A percentile compares a stretch with the other conserved stretches of the same genome.
phyloP scores from a whole-genome alignment of 2,329 filamentous ascomycete species.

The Paecilomyces niveus region DNA sequence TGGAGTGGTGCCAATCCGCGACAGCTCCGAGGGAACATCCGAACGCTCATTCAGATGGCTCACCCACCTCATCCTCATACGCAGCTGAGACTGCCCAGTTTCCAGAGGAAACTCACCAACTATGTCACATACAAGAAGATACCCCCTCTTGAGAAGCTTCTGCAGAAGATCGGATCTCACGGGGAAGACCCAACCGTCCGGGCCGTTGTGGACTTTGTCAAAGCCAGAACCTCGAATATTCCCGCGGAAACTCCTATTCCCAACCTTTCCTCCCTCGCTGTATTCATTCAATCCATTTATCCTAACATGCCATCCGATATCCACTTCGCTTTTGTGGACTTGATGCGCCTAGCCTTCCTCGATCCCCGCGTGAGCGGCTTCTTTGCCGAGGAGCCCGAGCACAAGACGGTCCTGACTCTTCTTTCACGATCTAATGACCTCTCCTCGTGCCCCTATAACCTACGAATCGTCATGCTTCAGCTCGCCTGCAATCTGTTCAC shows the following conservation, averaged over 20 bases:
- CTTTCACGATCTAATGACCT: slow-evolving; percentile 47
- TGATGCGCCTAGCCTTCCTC: slow-evolving; percentile 68
- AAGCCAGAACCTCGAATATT: slow-evolving; percentile 50
- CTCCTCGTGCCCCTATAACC: slow-evolving; percentile 63
- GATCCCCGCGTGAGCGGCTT: slow-evolving; percentile 75
- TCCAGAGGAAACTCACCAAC: slow-evolving; percentile 57
- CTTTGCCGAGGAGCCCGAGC: slow-evolving; percentile 67
- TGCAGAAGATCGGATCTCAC: slow-evolving; percentile 64
- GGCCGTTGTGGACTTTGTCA: slow-evolving; percentile 64
- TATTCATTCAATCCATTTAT: slow-evolving; percentile 53
- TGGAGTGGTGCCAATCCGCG: slow-evolving; percentile 72
- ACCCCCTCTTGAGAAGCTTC: slow-evolving; percentile 75
- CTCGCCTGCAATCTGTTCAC: slow-evolving; percentile 80
- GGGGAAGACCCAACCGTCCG: slow-evolving; percentile 56
- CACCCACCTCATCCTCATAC: slow-evolving; percentile 70
- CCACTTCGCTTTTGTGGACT: slow-evolving; percentile 77
- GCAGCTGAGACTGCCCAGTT: slow-evolving; percentile 60
- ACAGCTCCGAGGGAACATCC: slow-evolving; percentile 63
- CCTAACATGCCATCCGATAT: slow-evolving; percentile 53
- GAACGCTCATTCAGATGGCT: slow-evolving; percentile 67
- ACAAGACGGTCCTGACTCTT: slow-evolving; percentile 57
- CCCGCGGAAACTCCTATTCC: slow-evolving; percentile 64
- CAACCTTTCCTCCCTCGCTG: slow-evolving; percentile 58
- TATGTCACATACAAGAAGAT: slow-evolving; percentile 71
- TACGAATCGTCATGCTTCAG: slow-evolving; percentile 77